A percentile compares a stretch with the other conserved stretches of the same genome.
Conservation (phyloP, 345 rosid genomes). For the Turnera subulata region DNA sequence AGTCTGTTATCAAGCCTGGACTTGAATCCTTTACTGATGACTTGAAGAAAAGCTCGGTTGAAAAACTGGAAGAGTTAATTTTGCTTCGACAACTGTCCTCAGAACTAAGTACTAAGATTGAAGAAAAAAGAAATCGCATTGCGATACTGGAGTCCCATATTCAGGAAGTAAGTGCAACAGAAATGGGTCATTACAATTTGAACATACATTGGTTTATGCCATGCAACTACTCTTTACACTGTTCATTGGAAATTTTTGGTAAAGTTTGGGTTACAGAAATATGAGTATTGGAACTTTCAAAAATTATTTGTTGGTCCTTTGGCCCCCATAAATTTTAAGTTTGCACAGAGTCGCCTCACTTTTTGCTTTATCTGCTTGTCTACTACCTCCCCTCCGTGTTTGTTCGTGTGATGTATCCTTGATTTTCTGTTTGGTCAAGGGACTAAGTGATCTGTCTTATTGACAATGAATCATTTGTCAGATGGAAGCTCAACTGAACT, state of each 20-base stretch:
- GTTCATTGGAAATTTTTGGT: background rate
- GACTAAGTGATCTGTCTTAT: constrained; percentile 4
- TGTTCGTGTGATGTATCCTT: background rate
- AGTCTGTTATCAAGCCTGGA: constrained; percentile 53
- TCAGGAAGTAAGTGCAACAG: constrained; percentile 42
- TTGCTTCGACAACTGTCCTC: constrained; percentile 51
- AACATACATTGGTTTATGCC: too few relatives aligned
- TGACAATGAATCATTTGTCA: constrained; percentile 16
- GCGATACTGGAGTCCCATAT: constrained; percentile 44
- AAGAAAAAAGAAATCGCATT: constrained; percentile 35
- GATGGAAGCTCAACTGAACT: constrained; percentile 51
- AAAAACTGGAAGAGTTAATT: constrained; percentile 49
- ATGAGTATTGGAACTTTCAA: background rate
- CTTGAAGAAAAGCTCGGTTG: constrained; percentile 46
- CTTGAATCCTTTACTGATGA: constrained; percentile 46
- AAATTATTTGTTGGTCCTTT: constrained; percentile 1
- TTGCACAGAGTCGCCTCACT: too few relatives aligned
- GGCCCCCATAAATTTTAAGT: background rate
- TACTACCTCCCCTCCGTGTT: too few relatives aligned
- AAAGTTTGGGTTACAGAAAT: background rate
- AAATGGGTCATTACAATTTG: too few relatives aligned
- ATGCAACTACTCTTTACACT: too few relatives aligned
- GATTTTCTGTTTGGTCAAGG: background rate
- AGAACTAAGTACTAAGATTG: constrained; percentile 49
- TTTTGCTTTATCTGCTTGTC: too few relatives aligned